These are phyloP conservation scores for Tylopilus sp. DNA, from an alignment of 768 basidiomycete genomes.

Conservation along the genomic window DNA sequence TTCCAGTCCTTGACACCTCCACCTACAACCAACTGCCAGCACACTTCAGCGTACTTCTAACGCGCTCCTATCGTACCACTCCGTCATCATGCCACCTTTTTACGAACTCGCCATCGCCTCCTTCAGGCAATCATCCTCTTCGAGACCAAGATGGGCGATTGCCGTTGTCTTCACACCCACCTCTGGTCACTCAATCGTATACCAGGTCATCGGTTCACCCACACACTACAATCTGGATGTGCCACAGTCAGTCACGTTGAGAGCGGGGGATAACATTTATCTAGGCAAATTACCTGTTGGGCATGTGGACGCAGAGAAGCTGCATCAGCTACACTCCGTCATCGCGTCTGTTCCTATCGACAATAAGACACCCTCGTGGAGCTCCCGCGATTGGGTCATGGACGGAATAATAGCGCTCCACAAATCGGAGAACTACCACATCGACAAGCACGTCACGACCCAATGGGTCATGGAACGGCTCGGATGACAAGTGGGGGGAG, in stretches of 20 bases:
- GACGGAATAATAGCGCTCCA: conserved; percentile 29
- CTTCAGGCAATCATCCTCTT: conserved; percentile 21
- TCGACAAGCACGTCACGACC: conserved; percentile 29
- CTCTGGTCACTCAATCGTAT: conserved; percentile 29
- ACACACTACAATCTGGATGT: conserved; percentile 31
- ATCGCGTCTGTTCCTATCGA: conserved; percentile 26
- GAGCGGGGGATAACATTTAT: conserved; percentile 29
- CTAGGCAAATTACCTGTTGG: conserved; percentile 22
- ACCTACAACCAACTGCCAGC: background rate
- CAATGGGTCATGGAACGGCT: conserved; percentile 30
- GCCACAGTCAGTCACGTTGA: conserved; percentile 32
- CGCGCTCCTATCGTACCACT: background rate
- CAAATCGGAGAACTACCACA: conserved; percentile 25
- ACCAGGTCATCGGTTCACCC: conserved; percentile 28
- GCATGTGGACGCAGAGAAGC: conserved; percentile 27
- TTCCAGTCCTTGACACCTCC: background rate
- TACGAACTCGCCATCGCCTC: conserved; percentile 32
- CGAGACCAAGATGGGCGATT: conserved; percentile 25
- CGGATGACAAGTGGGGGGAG: conserved; percentile 23
- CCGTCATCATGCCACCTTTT: conserved; percentile 31
- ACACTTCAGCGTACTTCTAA: background rate
- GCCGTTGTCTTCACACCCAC: conserved; percentile 27
- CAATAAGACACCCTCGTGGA: conserved; percentile 28
- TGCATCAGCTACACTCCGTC: conserved; percentile 27
- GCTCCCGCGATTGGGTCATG: conserved; percentile 31